These are phyloP conservation scores for Pyrenochaeta sp. DNA, from an alignment of 2,329 filamentous ascomycete genomes.

Conservation along the genomic window DNA sequence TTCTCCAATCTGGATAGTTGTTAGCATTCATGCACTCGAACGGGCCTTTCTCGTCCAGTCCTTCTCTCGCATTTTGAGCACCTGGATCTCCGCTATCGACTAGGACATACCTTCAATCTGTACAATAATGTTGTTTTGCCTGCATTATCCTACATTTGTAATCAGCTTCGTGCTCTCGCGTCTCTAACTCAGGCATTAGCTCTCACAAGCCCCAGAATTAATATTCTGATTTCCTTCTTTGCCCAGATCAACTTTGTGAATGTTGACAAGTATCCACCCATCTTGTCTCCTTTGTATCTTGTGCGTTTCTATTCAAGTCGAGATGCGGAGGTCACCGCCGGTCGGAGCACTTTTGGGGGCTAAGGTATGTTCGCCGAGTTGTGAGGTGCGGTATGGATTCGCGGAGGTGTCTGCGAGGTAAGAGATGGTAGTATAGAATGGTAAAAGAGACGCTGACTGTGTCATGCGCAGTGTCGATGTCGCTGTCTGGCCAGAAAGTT, in stretches of 20 bases:
- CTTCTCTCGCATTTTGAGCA: background rate
- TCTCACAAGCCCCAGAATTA: constrained; percentile 90
- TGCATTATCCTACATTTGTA: constrained; percentile 80
- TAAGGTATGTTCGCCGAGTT: background rate
- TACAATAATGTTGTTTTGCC: constrained; percentile 98
- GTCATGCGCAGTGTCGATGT: constrained; percentile 21
- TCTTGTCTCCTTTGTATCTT: constrained; percentile 27
- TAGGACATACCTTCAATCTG: constrained; percentile 78
- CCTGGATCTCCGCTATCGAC: background rate
- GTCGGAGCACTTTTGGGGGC: background rate
- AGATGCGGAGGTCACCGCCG: constrained; percentile 24
- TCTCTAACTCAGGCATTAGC: background rate
- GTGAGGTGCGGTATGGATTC: background rate
- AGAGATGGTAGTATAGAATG: background rate
- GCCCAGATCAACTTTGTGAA: constrained; percentile 65
- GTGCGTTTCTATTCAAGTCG: constrained; percentile 17
- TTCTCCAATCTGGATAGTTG: constrained; percentile 81
- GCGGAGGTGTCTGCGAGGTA: background rate
- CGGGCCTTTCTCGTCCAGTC: background rate
- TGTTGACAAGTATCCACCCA: constrained; percentile 45
- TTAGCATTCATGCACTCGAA: background rate
- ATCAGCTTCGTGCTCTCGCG: constrained; percentile 26
- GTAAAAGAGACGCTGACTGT: constrained; percentile 1
- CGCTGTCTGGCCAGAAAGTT: constrained; percentile 37
- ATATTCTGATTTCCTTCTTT: constrained; percentile 97